Percentiles rank a stretch among this genome's conserved stretches.
Conservation (phyloP, 768 basidiomycete species). For the Amanita phalloides region DNA sequence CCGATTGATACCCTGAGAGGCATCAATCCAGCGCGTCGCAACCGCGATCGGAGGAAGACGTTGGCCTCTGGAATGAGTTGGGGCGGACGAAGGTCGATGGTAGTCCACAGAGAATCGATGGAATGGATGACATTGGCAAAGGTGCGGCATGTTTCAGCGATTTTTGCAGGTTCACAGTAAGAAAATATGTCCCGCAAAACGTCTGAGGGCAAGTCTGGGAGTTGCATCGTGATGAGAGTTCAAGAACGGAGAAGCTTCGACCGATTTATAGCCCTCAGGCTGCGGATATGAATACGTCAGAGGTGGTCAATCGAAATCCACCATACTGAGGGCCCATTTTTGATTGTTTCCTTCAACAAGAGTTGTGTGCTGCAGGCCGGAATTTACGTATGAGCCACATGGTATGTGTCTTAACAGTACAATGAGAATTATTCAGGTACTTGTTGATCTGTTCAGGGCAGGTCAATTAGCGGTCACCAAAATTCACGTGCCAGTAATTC, state of each 20-base stretch:
- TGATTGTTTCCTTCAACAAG: no score
- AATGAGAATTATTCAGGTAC: not conserved
- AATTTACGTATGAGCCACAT: not conserved
- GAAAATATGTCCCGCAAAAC: not conserved
- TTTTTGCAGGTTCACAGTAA: not conserved
- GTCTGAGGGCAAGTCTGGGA: not conserved
- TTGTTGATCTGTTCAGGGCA: not conserved
- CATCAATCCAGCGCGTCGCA: not conserved
- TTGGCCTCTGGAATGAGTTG: not conserved
- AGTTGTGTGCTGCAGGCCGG: no score
- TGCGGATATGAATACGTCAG: not conserved
- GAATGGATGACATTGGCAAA: not conserved
- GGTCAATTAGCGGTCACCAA: not conserved
- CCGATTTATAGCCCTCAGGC: not conserved
- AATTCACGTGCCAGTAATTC: not conserved
- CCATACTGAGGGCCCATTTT: no score
- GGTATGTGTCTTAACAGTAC: not conserved
- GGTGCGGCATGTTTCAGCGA: not conserved
- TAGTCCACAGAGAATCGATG: not conserved
- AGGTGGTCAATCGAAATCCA: no score
- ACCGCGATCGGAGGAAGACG: not conserved
- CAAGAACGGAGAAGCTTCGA: not conserved
- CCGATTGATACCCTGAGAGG: not conserved
- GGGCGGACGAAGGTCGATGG: not conserved
- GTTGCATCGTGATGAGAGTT: not conserved